Base-by-base conservation (phyloP, 1,284 basidiomycete genomes). In the Lignosus rhinocerotis region DNA sequence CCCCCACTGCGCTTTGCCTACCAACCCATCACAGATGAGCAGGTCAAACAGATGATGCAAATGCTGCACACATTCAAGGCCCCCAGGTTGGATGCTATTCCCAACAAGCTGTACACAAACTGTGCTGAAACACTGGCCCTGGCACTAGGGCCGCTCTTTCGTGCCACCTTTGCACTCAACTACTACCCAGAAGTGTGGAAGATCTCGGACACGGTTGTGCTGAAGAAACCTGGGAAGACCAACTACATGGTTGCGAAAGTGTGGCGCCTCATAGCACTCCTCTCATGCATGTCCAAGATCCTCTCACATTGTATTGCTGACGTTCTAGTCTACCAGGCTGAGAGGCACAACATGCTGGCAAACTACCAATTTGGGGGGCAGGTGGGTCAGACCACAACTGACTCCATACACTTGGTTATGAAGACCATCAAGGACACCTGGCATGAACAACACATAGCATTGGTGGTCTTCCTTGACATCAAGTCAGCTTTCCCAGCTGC, bases 201-300 rank as follows among this genome's bases (percentile, higher is more conserved):
- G 31, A 36, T 58, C 0, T 72, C 68, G 7, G 68, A 6, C 34
- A 36, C 34, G 2, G 34, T 36, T 1, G 34, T 25, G 25, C 25
- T 25, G 25, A 25, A 25, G 25, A 81, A 82, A 58, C 76, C 74
- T 3, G 73, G 73, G 0, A 72, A 72, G 32, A 33, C 70, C 0
- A 67, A 72, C 57, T 80, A 81, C 60, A 59, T 62, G 0, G 42
- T 65, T 0, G 59, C 75, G 0, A 71, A 70, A 16, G 64, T 76
- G 4, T 79, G 75, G 57, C 62, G 76, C 0, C 79, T 78, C 0
- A 78, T 81, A 0, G 73, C 73, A 0, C 73, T 81, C 1, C 66
- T 75, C 0, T 67, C 73, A 52, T 72, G 69, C 6, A 64, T 77
- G 12, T 69, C 69, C 3, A 79, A 79, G 51, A 58, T 75, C 3